These are phyloP conservation scores for Cytospora leucostoma DNA, from an alignment of 2,329 filamentous ascomycete species.

Conservation along the genomic window DNA sequence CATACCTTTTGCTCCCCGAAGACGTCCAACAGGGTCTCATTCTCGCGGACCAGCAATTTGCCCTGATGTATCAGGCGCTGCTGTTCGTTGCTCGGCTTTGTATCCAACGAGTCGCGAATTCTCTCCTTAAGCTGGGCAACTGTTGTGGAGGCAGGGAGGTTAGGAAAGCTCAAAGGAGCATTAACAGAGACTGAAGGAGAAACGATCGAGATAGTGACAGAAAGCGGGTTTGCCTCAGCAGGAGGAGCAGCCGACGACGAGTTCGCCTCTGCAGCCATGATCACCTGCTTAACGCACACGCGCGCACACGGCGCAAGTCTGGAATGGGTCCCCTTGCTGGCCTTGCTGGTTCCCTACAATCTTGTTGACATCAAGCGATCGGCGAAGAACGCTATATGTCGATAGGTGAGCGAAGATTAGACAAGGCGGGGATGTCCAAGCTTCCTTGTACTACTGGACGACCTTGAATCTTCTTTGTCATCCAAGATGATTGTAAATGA, in stretches of 20 bases:
- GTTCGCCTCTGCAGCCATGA: conserved; percentile 44
- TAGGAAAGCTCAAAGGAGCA: conserved; percentile 51
- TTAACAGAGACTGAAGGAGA: conserved; percentile 59
- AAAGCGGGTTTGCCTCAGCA: conserved; percentile 34
- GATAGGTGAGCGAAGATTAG: not conserved
- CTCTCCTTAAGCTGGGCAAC: conserved; percentile 59
- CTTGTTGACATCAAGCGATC: not conserved
- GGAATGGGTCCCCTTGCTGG: conserved; percentile 18
- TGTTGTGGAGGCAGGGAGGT: conserved; percentile 52
- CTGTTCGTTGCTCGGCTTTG: conserved; percentile 54
- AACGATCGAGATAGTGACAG: conserved; percentile 59
- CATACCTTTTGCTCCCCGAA: conserved; percentile 58
- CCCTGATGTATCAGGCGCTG: conserved; percentile 64
- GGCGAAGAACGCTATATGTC: not conserved
- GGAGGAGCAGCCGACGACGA: conserved; percentile 33
- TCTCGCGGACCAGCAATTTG: conserved; percentile 55
- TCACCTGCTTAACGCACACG: conserved; percentile 24
- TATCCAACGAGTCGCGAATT: conserved; percentile 54
- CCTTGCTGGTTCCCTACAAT: not conserved
- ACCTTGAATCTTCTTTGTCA: not conserved
- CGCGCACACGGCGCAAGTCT: conserved; percentile 13
- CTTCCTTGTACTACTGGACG: conserved; percentile 21
- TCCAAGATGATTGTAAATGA: not conserved
- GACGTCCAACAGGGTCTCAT: conserved; percentile 57
- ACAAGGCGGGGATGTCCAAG: conserved; percentile 17